Evolutionary conservation across 176 grass and related monocot species (phyloP), one percentile per base, ranked within the genome.

Genomic region (Aegilops bicornis): DNA sequence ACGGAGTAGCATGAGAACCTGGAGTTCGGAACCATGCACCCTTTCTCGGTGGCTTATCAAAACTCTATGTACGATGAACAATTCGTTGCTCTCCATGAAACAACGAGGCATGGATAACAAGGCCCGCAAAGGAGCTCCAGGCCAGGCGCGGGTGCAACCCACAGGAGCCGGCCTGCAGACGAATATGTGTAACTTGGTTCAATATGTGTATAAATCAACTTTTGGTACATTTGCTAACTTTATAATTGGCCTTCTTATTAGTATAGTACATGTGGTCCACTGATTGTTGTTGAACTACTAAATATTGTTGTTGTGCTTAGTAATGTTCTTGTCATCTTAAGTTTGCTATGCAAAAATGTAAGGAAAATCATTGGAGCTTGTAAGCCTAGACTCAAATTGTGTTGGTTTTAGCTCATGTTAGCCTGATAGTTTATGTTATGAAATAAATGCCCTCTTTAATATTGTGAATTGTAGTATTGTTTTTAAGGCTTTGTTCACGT

Each of bases 21-120:
- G 14, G 83, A 90, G 45, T 90, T 89, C 20, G 86, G 94, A 70
- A 90, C 88, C 23, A 40, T 92, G 4, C 86, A 60, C 15, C 85
- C 89, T 79, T 69, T 88, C 85, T 74, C 75, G n/a, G 58, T 45
- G 9, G 12, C 68, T 48, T 13, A 13, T 48, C 45, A 48, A 48
- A 69, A 58, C 1, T 16, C 77, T 1, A 36, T 87, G 32, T 82
- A 80, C 10, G 37, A 29, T 32, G 87, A 85, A 79, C 87, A 27
- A 6, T 87, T 82, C 85, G 67, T 48, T 14, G 20, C 36, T 82
- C 73, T 72, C 9, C 36, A 68, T 56, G 11, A 20, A 10, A 58
- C 15, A 9, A 89, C 78, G 64, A 48, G 45, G 64, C 69, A 22
- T 11, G n/a, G 43, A 74, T 33, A 71, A 71, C 33, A 10, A 71